These are phyloP conservation scores for Anthostomella pinea DNA, from an alignment of 2,329 filamentous ascomycete genomes.

Conservation along the genomic window DNA sequence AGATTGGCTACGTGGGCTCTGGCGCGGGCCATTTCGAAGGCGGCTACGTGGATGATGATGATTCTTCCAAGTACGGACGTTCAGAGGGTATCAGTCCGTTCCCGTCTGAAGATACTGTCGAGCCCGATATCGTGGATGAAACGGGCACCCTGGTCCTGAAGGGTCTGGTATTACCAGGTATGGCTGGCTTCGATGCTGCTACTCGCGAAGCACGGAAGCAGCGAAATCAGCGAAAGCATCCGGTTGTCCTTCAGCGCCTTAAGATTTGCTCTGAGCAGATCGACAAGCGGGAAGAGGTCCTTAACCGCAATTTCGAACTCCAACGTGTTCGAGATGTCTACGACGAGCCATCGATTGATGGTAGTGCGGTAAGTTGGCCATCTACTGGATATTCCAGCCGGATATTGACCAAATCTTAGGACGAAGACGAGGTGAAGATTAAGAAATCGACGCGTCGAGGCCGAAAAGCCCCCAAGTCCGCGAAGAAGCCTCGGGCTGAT, in stretches of 20 bases:
- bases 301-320: slow-evolving; percentile 50
- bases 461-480: slow-evolving; percentile 8
- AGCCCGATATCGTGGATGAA: slow-evolving; percentile 26
- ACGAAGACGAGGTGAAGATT: slow-evolving; percentile 17
- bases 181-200: slow-evolving; percentile 79
- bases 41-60: slow-evolving; percentile 17
- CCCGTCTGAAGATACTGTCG: slow-evolving; percentile 27
- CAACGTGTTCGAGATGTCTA: slow-evolving; percentile 57
- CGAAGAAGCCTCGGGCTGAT: slow-evolving; percentile 12
- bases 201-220: slow-evolving; percentile 69
- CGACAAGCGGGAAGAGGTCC: slow-evolving; percentile 63
- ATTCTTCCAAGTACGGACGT: slow-evolving; percentile 25
- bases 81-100: slow-evolving; percentile 30
- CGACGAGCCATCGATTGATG: slow-evolving; percentile 53
- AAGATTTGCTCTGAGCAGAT: slow-evolving; percentile 62
- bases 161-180: slow-evolving; percentile 71
- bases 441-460: slow-evolving; percentile 10
- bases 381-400: background rate
- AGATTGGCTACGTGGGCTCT: slow-evolving; percentile 8
- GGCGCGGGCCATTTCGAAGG: slow-evolving; percentile 12
- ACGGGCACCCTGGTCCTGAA: slow-evolving; percentile 48
- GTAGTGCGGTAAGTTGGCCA: slow-evolving; percentile 43
- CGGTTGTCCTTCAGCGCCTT: slow-evolving; percentile 66
- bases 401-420: slow-evolving; percentile 19
- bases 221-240: slow-evolving; percentile 75